phyloP scores from a whole-genome alignment of 1,284 basidiomycete species.

The Ganoderma resinaceum region DNA sequence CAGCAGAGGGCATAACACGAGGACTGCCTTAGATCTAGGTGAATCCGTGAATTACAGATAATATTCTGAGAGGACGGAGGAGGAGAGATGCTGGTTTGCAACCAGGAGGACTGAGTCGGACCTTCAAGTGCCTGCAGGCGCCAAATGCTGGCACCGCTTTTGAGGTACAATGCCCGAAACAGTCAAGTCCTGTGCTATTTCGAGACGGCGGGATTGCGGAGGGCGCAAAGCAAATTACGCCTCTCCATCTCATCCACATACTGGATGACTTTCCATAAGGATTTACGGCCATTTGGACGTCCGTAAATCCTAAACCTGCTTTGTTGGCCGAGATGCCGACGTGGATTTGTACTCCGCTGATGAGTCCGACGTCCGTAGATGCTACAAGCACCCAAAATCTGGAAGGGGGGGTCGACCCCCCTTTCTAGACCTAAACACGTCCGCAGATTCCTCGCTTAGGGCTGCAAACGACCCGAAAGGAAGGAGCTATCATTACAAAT shows the following conservation, averaged over 20 bases:
- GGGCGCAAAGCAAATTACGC: not conserved
- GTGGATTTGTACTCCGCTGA: no score
- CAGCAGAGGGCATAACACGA: not conserved
- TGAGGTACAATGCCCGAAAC: not conserved
- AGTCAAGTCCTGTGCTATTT: not conserved
- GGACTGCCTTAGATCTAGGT: not conserved
- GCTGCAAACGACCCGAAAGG: no score
- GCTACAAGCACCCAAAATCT: no score
- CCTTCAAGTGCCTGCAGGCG: not conserved
- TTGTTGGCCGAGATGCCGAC: no score
- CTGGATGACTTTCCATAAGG: no score
- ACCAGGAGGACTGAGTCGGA: not conserved
- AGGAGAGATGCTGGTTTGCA: not conserved
- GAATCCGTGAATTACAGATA: not conserved
- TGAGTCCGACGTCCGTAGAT: no score
- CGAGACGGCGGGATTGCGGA: not conserved
- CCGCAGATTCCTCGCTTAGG: no score
- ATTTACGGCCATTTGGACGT: no score
- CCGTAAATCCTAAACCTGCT: no score
- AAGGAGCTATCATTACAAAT: no score
- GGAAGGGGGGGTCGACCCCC: no score
- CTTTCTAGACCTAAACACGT: no score
- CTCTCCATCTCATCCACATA: not conserved
- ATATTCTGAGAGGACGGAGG: not conserved
- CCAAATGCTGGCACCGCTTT: not conserved